Evolutionary conservation across 2,329 filamentous ascomycete genomes (phyloP), one percentile per base, ranked within the genome.

Genomic region (Plenodomus lindquistii): DNA sequence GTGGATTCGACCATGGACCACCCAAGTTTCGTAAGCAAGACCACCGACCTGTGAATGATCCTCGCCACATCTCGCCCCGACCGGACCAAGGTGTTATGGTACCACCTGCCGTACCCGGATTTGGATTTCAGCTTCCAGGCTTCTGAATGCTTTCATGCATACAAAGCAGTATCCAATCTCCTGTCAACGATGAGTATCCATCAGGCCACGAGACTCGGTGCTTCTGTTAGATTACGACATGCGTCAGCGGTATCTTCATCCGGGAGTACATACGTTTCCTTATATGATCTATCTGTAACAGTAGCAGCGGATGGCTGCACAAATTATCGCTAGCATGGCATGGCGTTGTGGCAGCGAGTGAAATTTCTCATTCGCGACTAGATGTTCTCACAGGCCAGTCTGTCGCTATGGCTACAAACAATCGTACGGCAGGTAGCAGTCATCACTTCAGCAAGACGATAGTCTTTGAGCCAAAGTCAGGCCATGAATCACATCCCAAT

Each of bases 71-170:
- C 17, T 68, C 65, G 8, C 69, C 68, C 9, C 61, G 67, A 18
- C 55, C 63, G 5, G 69, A 72, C 24, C 64, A 62, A 52, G 75
- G 75, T 41, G 75, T 81, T 21, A 79, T 75, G 8, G 79, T 81
- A 2, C 76, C 80, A 2, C 79, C 80, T 13, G 75, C 79, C 6
- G 78, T 83, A 5, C 80, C 80, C 37, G 77, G 78, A 3, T 83
- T 82, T 52, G 80, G 79, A 8, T 82, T 82, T 60, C 78, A 77
- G 31, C 57, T 73, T 20, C 69, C 70, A 19, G 66, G 67, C 2
- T 65, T 64, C 35, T 59, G 49, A 57, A 48, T 36, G 47, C 27
- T 20, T 34, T 24, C 13, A 27, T 22, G 27, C 4, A 15, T 15
- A 7, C 6, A 31, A 15, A 5, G 10, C 6, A 31, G 9, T 7